Evolutionary conservation across 306 rosid species (phyloP).

Genomic region (Rubus parviflorus): DNA sequence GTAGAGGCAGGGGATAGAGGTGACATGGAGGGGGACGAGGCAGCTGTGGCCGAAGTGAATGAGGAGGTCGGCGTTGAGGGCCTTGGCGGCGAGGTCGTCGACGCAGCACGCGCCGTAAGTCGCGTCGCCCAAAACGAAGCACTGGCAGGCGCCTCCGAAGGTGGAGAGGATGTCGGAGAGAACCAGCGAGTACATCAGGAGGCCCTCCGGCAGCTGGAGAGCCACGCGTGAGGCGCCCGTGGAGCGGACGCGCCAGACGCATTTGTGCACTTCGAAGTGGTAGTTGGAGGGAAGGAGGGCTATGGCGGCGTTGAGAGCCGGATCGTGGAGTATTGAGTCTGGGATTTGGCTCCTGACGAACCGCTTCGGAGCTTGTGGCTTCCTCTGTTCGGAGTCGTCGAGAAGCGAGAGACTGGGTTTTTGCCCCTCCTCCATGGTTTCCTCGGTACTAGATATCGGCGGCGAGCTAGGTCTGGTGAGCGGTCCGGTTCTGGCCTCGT

Average conservation of each 20-base stretch:
- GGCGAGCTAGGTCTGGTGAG: neutral
- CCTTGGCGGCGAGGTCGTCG: conserved; percentile 74
- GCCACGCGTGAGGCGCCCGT: conserved; percentile 61
- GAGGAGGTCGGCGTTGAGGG: conserved; percentile 66
- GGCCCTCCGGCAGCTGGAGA: conserved; percentile 87
- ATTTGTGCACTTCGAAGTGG: conserved; percentile 88
- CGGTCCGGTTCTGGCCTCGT: too few relatives aligned
- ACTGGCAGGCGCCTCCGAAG: conserved; percentile 55
- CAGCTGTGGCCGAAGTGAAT: conserved; percentile 93
- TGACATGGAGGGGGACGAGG: conserved; percentile 78
- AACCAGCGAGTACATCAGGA: conserved; percentile 82
- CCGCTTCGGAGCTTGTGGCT: conserved; percentile 38
- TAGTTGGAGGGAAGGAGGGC: conserved; percentile 58
- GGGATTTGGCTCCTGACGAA: conserved; percentile 54
- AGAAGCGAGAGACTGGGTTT: neutral
- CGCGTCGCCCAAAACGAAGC: conserved; percentile 76
- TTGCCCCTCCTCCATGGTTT: neutral
- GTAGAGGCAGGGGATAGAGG: conserved; percentile 82
- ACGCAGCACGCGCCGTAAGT: conserved; percentile 88
- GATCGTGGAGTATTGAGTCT: conserved; percentile 43
- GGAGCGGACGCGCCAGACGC: conserved; percentile 78
- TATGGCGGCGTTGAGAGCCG: conserved; percentile 47
- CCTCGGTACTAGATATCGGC: neutral
- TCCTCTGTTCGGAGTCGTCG: neutral
- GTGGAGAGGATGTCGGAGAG: conserved; percentile 83